Conservation (phyloP, 2,329 filamentous ascomycete genomes). For the Tolypocladium paradoxum region DNA sequence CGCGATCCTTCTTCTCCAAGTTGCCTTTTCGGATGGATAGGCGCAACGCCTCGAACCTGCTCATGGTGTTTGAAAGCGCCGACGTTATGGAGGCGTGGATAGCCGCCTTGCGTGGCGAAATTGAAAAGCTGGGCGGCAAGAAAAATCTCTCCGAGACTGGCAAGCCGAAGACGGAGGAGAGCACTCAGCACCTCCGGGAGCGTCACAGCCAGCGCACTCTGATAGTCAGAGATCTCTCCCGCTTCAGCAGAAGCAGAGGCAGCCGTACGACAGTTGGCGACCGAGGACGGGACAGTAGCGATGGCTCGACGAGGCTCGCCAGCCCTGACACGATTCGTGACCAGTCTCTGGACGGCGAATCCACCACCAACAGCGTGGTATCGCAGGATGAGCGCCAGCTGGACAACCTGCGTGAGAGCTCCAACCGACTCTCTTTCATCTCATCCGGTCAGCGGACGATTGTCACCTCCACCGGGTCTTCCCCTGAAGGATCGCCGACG, state of each 20-base stretch:
- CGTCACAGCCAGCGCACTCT: conserved; percentile 35
- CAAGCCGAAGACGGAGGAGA: conserved; percentile 32
- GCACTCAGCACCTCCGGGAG: conserved; percentile 19
- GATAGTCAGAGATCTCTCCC: conserved; percentile 36
- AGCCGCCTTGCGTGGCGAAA: conserved; percentile 54
- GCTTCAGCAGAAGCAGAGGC: conserved; percentile 18
- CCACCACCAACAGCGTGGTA: conserved; percentile 43
- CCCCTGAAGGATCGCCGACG: conserved; percentile 45
- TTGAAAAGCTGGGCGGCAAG: conserved; percentile 59
- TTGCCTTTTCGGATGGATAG: conserved; percentile 49
- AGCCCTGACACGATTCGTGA: conserved; percentile 22
- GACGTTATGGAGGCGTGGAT: conserved; percentile 73
- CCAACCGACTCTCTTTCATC: conserved; percentile 46
- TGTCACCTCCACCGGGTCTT: conserved; percentile 47
- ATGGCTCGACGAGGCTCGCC: conserved; percentile 5
- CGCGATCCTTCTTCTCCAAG: conserved; percentile 54
- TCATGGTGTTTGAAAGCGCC: conserved; percentile 63
- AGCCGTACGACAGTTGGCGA: neutral
- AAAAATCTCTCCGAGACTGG: conserved; percentile 51
- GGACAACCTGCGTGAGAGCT: conserved; percentile 45
- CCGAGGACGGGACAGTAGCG: conserved; percentile 1
- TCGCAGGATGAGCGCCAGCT: conserved; percentile 50
- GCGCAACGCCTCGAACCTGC: conserved; percentile 49
- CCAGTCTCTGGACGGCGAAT: conserved; percentile 40
- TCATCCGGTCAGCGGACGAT: conserved; percentile 52